phyloP scores from a whole-genome alignment of 106 monocot species.

The Allium cepa region DNA sequence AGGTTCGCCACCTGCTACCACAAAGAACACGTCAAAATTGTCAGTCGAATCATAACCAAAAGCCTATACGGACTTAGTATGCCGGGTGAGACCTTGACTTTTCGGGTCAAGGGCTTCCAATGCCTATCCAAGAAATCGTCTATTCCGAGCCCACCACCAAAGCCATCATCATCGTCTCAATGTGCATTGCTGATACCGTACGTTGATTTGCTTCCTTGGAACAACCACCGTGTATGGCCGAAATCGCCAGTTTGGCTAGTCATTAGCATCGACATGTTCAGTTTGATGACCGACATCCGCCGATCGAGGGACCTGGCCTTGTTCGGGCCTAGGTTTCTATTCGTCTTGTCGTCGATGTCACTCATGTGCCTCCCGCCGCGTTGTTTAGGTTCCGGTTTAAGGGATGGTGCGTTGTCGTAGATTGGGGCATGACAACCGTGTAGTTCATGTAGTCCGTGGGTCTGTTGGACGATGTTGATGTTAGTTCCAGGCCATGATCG shows the following conservation, averaged over 20 bases:
- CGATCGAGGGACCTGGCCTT: constrained; percentile 20
- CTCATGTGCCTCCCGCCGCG: background rate
- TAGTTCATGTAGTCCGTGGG: constrained; percentile 62
- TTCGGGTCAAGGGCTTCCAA: constrained; percentile 88
- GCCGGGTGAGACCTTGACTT: constrained; percentile 35
- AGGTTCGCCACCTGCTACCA: constrained; percentile 64
- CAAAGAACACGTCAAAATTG: constrained; percentile 37
- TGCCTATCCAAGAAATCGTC: constrained; percentile 79
- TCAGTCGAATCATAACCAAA: constrained; percentile 43
- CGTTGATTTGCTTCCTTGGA: constrained; percentile 63
- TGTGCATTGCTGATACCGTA: constrained; percentile 85
- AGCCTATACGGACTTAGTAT: constrained; percentile 50
- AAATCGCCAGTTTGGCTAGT: constrained; percentile 81
- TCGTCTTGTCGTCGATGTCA: no score
- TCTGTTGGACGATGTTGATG: constrained; percentile 39
- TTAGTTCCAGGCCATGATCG: constrained; percentile 46
- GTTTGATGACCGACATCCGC: constrained; percentile 43
- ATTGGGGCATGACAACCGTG: constrained; percentile 91
- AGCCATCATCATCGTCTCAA: constrained; percentile 25
- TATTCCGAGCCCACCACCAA: constrained; percentile 24
- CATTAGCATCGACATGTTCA: constrained; percentile 56
- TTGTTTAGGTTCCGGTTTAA: constrained; percentile 4
- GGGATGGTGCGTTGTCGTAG: constrained; percentile 46
- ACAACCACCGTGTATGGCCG: constrained; percentile 84
- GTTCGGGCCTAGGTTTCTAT: background rate